Percentiles rank a stretch among this genome's conserved stretches.
phyloP scores from a whole-genome alignment of 2,329 filamentous ascomycete species.

The Phialocephala sp. region DNA sequence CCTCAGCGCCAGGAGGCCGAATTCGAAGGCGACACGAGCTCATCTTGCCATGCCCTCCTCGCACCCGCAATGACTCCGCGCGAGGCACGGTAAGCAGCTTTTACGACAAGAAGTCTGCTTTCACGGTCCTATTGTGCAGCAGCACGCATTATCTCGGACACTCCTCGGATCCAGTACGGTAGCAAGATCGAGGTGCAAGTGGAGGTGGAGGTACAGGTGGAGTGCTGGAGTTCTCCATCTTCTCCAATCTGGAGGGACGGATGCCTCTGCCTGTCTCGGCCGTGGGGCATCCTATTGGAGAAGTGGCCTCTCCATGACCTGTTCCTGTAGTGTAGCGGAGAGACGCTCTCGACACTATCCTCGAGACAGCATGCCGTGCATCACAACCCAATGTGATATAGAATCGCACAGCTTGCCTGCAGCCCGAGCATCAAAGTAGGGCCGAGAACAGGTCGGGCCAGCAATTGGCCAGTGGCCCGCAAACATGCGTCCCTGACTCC shows the following conservation, averaged over 20 bases:
- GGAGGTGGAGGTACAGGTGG: not conserved
- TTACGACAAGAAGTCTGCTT: not conserved
- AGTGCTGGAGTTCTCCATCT: not conserved
- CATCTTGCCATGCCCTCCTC: not conserved
- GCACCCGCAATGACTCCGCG: not conserved
- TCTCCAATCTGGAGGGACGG: not conserved
- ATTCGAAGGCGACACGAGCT: slow-evolving; percentile 5
- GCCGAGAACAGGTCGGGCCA: not conserved
- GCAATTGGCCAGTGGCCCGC: not conserved
- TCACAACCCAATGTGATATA: not conserved
- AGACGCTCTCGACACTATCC: not conserved
- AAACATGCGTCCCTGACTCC: not conserved
- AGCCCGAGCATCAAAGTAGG: not conserved
- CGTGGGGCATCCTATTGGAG: not conserved
- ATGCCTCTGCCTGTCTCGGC: not conserved
- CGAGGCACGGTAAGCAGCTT: not conserved
- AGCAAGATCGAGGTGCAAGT: not conserved
- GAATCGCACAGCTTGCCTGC: not conserved
- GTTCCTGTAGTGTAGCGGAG: not conserved
- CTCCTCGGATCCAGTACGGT: not conserved
- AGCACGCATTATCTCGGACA: slow-evolving; percentile 3
- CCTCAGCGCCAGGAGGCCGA: not conserved
- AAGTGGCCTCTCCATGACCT: not conserved
- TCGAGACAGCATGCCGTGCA: not conserved
- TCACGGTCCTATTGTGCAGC: not conserved